Evolutionary conservation across 2,329 filamentous ascomycete genomes (phyloP).

Genomic region (Aspergillus japonicus): DNA sequence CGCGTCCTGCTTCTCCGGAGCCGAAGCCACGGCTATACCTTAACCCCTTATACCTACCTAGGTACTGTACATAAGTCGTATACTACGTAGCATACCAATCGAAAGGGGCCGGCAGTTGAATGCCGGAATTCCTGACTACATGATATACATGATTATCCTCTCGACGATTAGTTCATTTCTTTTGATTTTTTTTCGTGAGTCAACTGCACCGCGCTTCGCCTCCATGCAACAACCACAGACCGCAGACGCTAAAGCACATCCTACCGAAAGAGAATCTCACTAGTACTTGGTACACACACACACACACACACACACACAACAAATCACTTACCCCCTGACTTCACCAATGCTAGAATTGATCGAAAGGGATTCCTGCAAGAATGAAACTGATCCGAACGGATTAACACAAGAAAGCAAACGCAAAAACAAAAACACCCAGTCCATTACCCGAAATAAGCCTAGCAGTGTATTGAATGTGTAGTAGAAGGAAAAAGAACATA

Average conservation of each 20-base stretch:
- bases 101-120: too few species aligned
- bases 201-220: conserved; percentile 16
- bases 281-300: neutral
- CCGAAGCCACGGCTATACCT: too few species aligned
- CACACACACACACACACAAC: neutral
- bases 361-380: neutral
- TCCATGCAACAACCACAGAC: conserved; percentile 21
- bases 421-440: neutral
- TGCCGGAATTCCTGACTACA: neutral
- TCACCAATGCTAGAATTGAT: neutral
- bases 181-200: neutral
- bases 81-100: too few species aligned
- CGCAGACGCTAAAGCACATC: conserved; percentile 18
- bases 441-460: conserved; percentile 3
- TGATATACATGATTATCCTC: neutral
- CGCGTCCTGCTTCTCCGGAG: too few species aligned
- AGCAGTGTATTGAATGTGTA: neutral
- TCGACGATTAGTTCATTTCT: neutral
- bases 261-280: neutral
- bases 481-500: conserved; percentile 3
- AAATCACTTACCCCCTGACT: conserved; percentile 7
- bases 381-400: too few species aligned
- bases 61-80: too few species aligned
- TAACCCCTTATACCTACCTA: too few species aligned
- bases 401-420: too few species aligned